A percentile compares a stretch with the other conserved stretches of the same genome.
These are phyloP conservation scores for Dysphania ambrosioides DNA, from an alignment of 148 eudicot species.

Conservation along the genomic window DNA sequence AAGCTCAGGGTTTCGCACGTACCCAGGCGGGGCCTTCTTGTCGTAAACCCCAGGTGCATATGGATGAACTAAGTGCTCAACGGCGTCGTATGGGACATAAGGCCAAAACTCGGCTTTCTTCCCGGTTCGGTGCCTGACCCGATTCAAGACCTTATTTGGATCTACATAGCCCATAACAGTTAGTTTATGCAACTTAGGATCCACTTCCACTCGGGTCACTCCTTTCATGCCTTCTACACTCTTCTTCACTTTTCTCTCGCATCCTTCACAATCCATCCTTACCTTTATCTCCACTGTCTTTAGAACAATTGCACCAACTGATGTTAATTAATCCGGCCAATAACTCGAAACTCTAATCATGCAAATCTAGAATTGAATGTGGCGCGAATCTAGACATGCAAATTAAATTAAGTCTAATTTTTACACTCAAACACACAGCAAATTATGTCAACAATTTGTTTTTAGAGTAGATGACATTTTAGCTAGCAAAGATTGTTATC, in stretches of 20 bases:
- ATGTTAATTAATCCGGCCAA: background rate
- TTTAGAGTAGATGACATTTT: too few relatives aligned
- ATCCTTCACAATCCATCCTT: constrained; percentile 61
- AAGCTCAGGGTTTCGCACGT: constrained; percentile 39
- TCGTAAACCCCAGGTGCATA: constrained; percentile 56
- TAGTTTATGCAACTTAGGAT: constrained; percentile 44
- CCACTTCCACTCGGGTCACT: constrained; percentile 40
- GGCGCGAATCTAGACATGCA: too few relatives aligned
- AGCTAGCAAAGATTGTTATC: too few relatives aligned
- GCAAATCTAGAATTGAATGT: too few relatives aligned
- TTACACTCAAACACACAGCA: too few relatives aligned
- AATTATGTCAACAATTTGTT: too few relatives aligned
- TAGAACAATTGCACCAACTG: background rate
- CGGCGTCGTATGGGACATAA: constrained; percentile 51
- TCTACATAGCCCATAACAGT: constrained; percentile 54
- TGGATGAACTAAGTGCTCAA: constrained; percentile 40
- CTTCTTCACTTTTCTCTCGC: constrained; percentile 50
- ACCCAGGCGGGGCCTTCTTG: constrained; percentile 59
- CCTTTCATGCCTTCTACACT: constrained; percentile 65
- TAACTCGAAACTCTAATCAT: background rate
- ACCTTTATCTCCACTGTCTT: constrained; percentile 62
- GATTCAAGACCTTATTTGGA: constrained; percentile 44
- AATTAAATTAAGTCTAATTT: too few relatives aligned
- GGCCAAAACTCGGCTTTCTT: constrained; percentile 59
- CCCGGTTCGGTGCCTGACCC: constrained; percentile 48